phyloP scores from a whole-genome alignment of 352 stramenopile species.

The Phytopythium aichiense region DNA sequence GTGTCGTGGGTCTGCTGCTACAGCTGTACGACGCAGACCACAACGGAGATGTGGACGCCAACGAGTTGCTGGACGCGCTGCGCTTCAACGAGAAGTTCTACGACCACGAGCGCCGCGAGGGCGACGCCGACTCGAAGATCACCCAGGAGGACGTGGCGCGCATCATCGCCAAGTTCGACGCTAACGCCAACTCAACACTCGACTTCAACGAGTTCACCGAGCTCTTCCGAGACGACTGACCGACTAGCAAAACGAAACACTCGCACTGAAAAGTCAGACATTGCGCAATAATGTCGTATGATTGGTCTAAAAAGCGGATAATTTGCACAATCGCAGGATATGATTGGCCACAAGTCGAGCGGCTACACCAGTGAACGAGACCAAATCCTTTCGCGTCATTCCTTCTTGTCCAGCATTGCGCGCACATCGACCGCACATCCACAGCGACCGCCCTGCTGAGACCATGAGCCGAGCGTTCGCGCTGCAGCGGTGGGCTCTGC shows the following conservation, averaged over 20 bases:
- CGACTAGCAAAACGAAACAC: too few species aligned
- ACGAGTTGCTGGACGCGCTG: constrained; percentile 63
- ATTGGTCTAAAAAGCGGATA: neutral
- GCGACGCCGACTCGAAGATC: constrained; percentile 11
- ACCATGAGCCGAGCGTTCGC: constrained; percentile 4
- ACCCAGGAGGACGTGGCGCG: constrained; percentile 58
- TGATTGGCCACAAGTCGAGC: neutral
- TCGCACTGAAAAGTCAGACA: neutral
- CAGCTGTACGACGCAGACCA: constrained; percentile 63
- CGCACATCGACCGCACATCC: neutral
- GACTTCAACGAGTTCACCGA: constrained; percentile 78
- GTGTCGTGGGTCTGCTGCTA: neutral
- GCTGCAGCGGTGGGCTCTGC: neutral
- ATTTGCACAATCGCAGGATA: neutral
- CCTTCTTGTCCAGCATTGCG: neutral
- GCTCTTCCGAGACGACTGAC: constrained; percentile 69
- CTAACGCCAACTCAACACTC: constrained; percentile 66
- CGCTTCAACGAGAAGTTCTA: constrained; percentile 75
- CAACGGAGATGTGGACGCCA: constrained; percentile 65
- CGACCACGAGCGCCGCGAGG: constrained; percentile 29
- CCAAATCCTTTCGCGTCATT: neutral
- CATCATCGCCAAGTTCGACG: constrained; percentile 76
- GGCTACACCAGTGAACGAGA: neutral
- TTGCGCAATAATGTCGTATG: neutral
- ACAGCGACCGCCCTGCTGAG: neutral